Conservation (phyloP, 768 basidiomycete genomes). For the Clavulina sp. region DNA sequence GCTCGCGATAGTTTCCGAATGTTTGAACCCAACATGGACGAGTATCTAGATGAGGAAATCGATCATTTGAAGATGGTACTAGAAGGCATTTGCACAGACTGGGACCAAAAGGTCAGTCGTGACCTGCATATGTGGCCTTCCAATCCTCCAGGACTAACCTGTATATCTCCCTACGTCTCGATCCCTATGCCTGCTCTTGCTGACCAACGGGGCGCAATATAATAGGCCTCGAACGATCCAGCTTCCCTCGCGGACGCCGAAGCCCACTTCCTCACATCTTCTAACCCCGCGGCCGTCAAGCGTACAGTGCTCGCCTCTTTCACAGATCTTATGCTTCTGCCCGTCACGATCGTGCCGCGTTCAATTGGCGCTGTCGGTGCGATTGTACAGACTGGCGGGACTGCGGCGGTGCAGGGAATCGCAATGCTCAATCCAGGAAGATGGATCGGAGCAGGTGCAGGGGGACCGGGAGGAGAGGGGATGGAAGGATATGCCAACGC, state of each 20-base stretch:
- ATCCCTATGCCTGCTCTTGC: conserved; percentile 10
- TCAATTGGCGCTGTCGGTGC: conserved; percentile 26
- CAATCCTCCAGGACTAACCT: too few relatives aligned
- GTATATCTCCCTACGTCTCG: too few relatives aligned
- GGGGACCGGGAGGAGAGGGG: background rate
- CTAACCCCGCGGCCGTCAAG: conserved; percentile 84
- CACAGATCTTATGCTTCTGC: conserved; percentile 71
- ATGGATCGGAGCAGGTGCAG: conserved; percentile 37
- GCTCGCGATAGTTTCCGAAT: conserved; percentile 77
- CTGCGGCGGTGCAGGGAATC: conserved; percentile 65
- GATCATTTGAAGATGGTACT: conserved; percentile 62
- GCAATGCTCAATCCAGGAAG: conserved; percentile 80
- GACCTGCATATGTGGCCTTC: too few relatives aligned
- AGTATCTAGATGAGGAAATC: conserved; percentile 88
- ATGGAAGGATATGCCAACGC: background rate
- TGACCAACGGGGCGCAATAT: conserved; percentile 12
- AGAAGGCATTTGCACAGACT: conserved; percentile 55
- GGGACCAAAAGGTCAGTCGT: conserved; percentile 78
- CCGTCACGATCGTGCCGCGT: conserved; percentile 91
- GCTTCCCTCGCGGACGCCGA: conserved; percentile 2
- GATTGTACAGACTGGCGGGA: conserved; percentile 18
- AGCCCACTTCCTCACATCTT: conserved; percentile 59
- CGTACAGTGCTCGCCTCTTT: conserved; percentile 86
- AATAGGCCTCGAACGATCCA: conserved; percentile 2
- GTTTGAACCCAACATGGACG: conserved; percentile 96